These are phyloP conservation scores for Neohortaea acidophila DNA, from an alignment of 495 filamentous ascomycete genomes.

Conservation along the genomic window DNA sequence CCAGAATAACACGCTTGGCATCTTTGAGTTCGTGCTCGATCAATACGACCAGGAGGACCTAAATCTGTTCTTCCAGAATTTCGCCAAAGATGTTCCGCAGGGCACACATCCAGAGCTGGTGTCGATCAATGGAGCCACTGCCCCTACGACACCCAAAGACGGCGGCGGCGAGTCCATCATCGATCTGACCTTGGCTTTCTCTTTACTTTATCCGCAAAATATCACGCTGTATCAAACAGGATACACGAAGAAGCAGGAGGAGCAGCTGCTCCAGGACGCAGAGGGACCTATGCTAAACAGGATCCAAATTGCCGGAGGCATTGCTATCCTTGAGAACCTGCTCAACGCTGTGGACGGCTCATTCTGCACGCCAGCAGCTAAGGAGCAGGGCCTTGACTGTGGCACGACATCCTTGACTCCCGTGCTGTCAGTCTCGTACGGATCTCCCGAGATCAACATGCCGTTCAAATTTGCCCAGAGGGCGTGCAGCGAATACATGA, in stretches of 20 bases:
- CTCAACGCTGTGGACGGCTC: conserved; percentile 30
- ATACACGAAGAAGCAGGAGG: too few relatives aligned
- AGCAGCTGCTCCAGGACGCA: too few relatives aligned
- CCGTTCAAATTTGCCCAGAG: too few relatives aligned
- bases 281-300: too few relatives aligned
- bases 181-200: conserved; percentile 28
- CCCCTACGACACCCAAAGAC: too few relatives aligned
- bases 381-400: conserved; percentile 38
- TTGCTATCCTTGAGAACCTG: conserved; percentile 28
- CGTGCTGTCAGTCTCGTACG: too few relatives aligned
- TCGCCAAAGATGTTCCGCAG: conserved; percentile 11
- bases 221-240: conserved; percentile 26
- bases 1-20: conserved; percentile 37
- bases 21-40: conserved; percentile 31
- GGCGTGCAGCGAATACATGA: conserved; percentile 28
- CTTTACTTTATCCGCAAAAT: too few relatives aligned
- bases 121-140: conserved; percentile 15
- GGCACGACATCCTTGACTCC: too few relatives aligned
- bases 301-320: conserved; percentile 19
- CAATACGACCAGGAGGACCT: conserved; percentile 17
- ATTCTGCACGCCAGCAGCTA: conserved; percentile 22
- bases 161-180: conserved; percentile 15
- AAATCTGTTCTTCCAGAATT: conserved; percentile 13
- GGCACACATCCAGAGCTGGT: conserved; percentile 13
- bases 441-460: too few relatives aligned